Base-by-base conservation (phyloP, 1,139 yeast species). In the Kurtzmaniella quercitrusa region DNA sequence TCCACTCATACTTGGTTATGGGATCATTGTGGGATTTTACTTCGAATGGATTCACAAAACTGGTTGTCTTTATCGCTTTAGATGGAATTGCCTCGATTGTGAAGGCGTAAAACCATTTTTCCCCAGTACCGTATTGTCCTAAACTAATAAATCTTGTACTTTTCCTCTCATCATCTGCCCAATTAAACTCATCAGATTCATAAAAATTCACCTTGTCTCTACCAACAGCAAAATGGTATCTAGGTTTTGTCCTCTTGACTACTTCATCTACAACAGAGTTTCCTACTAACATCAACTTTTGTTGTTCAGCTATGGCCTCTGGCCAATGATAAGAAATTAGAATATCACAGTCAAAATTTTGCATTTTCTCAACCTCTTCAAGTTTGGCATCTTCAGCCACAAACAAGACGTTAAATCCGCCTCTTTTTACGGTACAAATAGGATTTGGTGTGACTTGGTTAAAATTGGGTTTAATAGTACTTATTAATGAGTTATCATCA, bases 91-190 rank as follows among this genome's bases (percentile, higher is more conserved):
- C 21, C 2, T 41, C 43, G 12, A 82, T 55, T 39, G 70, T 73
- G 52, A 85, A 85, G 0, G 93, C 94, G 62, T 85, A 85, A 49
- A 80, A 82, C 91, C 93, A 86, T 60, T 81, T 82, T 2, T 64
- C 65, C 0, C 73, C 75, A 10, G 76, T 65, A 0, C 82, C 85
- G 55, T 75, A 82, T 45, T 71, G 69, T 0, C 79, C 85, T 41
- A 85, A 58, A 56, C 89, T 82, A 18, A 85, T 73, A 53, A 84
- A 85, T 43, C 93, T 67, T 0, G 87, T 77, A 0, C 60, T 64
- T 25, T 65, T 55, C 3, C 51, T 50, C 15, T 50, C 56, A n/a
- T 50, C 59, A 25, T 45, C 50, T n/a, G 46, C 59, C 87, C 89
- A 83, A 40, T 62, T 55, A 51, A 83, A 85, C 0, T 90, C 85